phyloP scores from a whole-genome alignment of 108 stramenopile species.

The Fragilaria radians region DNA sequence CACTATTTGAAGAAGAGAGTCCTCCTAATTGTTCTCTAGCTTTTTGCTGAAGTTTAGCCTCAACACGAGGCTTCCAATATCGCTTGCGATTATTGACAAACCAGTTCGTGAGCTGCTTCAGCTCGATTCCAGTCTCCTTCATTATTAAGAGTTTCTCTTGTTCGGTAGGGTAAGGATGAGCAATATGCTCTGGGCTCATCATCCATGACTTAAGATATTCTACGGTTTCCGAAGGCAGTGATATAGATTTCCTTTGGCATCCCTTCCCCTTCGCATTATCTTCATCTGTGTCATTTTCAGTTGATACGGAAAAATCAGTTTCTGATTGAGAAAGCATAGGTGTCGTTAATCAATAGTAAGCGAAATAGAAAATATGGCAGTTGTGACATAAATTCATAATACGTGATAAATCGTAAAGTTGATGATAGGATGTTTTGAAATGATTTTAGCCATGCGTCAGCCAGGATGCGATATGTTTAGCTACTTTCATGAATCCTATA shows the following conservation, averaged over 20 bases:
- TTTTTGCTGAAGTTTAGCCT: conserved; percentile 58
- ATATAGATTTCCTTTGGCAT: conserved; percentile 38
- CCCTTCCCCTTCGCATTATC: background rate
- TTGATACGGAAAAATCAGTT: too few relatives aligned
- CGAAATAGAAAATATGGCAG: too few relatives aligned
- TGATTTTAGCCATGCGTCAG: too few relatives aligned
- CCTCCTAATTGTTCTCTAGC: conserved; percentile 21
- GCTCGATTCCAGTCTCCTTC: conserved; percentile 80
- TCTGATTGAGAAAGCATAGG: too few relatives aligned
- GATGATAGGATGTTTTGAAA: too few relatives aligned
- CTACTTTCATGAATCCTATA: too few relatives aligned
- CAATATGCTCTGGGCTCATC: conserved; percentile 85
- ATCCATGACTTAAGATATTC: conserved; percentile 90
- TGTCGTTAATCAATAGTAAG: too few relatives aligned
- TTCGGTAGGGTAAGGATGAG: conserved; percentile 92
- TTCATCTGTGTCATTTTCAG: too few relatives aligned
- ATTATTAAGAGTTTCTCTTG: conserved; percentile 86
- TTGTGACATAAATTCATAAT: too few relatives aligned
- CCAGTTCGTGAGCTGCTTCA: conserved; percentile 91
- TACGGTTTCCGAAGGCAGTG: conserved; percentile 72
- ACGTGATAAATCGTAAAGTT: too few relatives aligned
- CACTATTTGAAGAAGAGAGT: background rate
- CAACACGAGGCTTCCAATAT: conserved; percentile 84
- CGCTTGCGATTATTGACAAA: conserved; percentile 91
- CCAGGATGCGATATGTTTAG: too few relatives aligned